Evolutionary conservation across 805 yeast species (phyloP).

Genomic region (Wickerhamiella kurtzmanii): DNA sequence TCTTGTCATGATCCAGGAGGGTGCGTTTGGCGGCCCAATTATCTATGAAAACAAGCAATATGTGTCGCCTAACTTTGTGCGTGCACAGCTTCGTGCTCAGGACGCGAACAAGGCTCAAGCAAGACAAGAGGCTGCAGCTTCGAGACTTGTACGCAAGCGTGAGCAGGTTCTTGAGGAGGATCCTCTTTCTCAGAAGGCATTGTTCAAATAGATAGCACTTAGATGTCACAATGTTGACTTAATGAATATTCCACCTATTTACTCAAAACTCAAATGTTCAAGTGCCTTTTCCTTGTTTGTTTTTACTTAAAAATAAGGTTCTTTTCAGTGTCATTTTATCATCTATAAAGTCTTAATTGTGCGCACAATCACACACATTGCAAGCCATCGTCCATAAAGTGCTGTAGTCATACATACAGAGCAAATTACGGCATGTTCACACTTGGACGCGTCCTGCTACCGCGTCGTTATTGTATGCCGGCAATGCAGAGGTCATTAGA

Average conservation of each 20-base stretch:
- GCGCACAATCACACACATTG: too few relatives aligned
- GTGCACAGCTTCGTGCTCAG: constrained; percentile 74
- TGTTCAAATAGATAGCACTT: constrained; percentile 40
- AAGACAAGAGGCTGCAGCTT: constrained; percentile 67
- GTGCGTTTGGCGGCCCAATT: constrained; percentile 95
- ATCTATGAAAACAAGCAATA: constrained; percentile 93
- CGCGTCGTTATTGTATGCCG: background rate
- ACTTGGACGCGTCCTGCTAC: background rate
- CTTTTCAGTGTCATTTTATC: too few relatives aligned
- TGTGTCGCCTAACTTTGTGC: constrained; percentile 87
- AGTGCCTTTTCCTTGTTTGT: too few relatives aligned
- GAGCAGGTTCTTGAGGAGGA: constrained; percentile 59
- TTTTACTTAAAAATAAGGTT: too few relatives aligned
- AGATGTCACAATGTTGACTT: too few relatives aligned
- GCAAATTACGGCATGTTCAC: background rate
- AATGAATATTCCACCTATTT: too few relatives aligned
- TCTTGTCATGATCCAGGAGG: constrained; percentile 80
- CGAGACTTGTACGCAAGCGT: constrained; percentile 62
- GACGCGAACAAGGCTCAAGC: constrained; percentile 66
- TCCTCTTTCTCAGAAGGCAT: constrained; percentile 65
- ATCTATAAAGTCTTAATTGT: too few relatives aligned
- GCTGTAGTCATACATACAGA: background rate
- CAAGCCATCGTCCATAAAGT: constrained; percentile 53
- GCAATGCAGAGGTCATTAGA: constrained; percentile 19
- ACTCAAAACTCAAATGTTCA: too few relatives aligned